Evolutionary conservation across 345 rosid species (phyloP).

Genomic region (Syzygium grande): DNA sequence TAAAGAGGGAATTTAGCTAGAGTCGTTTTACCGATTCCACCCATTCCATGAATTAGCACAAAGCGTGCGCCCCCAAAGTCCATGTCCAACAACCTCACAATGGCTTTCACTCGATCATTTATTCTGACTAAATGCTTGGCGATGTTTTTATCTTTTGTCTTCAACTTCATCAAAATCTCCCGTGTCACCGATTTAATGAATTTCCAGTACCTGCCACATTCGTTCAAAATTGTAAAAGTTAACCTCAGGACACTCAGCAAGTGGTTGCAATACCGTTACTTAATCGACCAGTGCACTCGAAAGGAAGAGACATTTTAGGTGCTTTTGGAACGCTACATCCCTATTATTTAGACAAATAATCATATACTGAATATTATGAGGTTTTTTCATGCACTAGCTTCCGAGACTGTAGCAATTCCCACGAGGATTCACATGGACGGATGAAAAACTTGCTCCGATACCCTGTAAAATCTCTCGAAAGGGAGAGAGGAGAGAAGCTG

Average conservation of each 20-base stretch:
- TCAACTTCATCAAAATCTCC: neutral
- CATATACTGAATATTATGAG: too few species aligned
- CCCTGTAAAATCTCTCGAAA: too few species aligned
- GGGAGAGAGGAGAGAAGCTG: neutral
- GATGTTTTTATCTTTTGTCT: neutral
- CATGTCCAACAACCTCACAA: neutral
- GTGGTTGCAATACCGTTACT: neutral
- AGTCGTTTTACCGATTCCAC: neutral
- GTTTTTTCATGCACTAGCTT: neutral
- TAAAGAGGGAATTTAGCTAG: neutral
- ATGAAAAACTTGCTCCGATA: too few species aligned
- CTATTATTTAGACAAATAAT: neutral
- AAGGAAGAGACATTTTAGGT: too few species aligned
- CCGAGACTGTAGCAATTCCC: too few species aligned
- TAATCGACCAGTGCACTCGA: too few species aligned
- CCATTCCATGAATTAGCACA: neutral
- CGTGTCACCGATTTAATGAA: neutral
- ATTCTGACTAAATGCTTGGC: neutral
- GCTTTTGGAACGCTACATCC: too few species aligned
- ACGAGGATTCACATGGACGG: accelerated
- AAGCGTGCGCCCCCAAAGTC: neutral
- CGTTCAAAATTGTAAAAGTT: neutral
- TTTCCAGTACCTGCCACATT: neutral
- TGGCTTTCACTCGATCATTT: neutral
- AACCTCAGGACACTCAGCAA: neutral